A percentile compares a stretch with the other conserved stretches of the same genome.
phyloP scores from a whole-genome alignment of 192 early-diverging fungal species.

The Funneliformis mosseae region DNA sequence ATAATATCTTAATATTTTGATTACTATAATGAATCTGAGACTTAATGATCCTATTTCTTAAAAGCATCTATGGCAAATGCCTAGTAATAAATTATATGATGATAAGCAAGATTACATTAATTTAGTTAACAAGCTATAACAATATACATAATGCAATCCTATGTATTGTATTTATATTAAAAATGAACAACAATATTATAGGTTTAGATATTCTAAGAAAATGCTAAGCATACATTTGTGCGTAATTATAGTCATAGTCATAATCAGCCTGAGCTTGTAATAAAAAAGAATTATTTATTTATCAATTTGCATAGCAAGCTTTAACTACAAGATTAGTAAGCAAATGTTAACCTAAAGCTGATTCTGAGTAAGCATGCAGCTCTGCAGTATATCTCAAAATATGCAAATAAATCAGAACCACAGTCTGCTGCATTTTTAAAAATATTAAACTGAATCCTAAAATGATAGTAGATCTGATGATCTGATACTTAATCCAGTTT shows the following conservation, averaged over 20 bases:
- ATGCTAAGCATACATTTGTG: neutral
- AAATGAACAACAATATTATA: no score
- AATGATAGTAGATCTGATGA: neutral
- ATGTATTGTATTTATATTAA: neutral
- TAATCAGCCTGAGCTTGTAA: neutral
- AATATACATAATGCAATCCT: slow-evolving; percentile 5
- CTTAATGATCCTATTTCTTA: no score
- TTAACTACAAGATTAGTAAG: no score
- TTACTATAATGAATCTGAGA: no score
- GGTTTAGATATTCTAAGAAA: no score
- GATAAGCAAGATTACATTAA: no score
- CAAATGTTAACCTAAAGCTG: neutral
- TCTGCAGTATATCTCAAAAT: no score
- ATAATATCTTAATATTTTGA: no score
- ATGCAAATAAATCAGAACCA: no score
- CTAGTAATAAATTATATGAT: neutral
- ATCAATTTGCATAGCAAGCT: no score
- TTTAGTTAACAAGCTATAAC: neutral
- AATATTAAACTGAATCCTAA: neutral
- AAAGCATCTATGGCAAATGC: neutral
- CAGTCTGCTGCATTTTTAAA: no score
- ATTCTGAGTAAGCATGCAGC: neutral
- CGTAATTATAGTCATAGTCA: neutral
- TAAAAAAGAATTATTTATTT: no score
- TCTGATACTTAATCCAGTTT: neutral